phyloP scores from a whole-genome alignment of 2,329 filamentous ascomycete species.

The Orbilia quercus region DNA sequence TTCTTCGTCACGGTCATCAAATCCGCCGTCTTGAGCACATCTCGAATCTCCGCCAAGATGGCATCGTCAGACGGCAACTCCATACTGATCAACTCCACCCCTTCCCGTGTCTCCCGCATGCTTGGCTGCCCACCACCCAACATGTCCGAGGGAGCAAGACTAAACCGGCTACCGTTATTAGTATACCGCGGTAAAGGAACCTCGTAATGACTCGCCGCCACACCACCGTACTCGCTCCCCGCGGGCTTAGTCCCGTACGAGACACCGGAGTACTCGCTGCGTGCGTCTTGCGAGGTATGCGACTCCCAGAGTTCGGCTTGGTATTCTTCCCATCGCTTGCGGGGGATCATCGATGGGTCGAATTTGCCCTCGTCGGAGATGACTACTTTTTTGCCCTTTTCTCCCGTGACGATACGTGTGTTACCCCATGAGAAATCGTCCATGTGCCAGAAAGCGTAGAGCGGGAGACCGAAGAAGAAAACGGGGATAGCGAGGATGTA shows the following conservation, averaged over 20 bases:
- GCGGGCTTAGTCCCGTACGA: conserved; percentile 88
- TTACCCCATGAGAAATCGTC: conserved; percentile 99
- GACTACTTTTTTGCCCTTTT: conserved; percentile 89
- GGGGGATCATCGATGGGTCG: conserved; percentile 88
- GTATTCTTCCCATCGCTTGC: conserved; percentile 99
- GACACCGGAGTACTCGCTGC: conserved; percentile 89
- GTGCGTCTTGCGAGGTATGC: conserved; percentile 82
- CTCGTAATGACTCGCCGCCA: conserved; percentile 68
- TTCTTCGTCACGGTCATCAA: conserved; percentile 99
- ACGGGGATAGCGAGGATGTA: conserved; percentile 92
- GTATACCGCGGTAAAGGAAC: conserved; percentile 68
- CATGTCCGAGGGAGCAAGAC: conserved; percentile 80
- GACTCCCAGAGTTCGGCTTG: conserved; percentile 98
- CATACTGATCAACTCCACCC: conserved; percentile 80
- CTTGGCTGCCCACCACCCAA: conserved; percentile 68
- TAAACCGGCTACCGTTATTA: conserved; percentile 74
- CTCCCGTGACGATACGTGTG: conserved; percentile 94
- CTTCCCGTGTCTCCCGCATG: conserved; percentile 69
- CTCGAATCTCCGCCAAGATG: conserved; percentile 89
- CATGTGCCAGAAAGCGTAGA: conserved; percentile 99
- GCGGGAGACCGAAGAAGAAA: conserved; percentile 87
- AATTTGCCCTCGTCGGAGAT: conserved; percentile 98
- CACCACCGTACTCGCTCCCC: conserved; percentile 65
- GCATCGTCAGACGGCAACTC: conserved; percentile 88
- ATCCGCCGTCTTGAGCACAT: conserved; percentile 90